These are phyloP conservation scores for Aspergillus indologenus DNA, from an alignment of 495 filamentous ascomycete species.

Conservation along the genomic window DNA sequence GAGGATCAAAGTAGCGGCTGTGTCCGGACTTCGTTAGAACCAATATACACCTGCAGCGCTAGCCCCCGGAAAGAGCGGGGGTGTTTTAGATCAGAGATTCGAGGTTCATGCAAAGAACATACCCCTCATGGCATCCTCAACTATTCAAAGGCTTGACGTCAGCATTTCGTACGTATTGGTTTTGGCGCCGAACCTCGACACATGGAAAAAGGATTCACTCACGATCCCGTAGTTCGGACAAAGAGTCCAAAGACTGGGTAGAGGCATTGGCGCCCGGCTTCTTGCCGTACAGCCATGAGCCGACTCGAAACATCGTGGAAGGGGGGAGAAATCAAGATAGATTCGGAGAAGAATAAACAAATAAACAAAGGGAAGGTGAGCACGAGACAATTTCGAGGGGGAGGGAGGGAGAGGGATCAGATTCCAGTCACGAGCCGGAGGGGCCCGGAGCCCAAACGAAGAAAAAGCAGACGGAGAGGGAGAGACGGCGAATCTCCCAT, in stretches of 20 bases:
- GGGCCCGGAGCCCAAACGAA: conserved; percentile 17
- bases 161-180: not conserved
- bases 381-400: conserved; percentile 5
- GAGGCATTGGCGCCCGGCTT: conserved; percentile 47
- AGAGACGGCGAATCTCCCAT: conserved; percentile 33
- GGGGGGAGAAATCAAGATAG: not conserved
- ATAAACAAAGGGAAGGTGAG: conserved; percentile 5
- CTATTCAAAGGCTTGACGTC: conserved; percentile 27
- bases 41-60: not conserved
- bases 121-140: conserved; percentile 64
- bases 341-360: not conserved
- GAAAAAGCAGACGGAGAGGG: conserved; percentile 28
- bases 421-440: conserved; percentile 16
- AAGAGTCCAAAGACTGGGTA: conserved; percentile 56
- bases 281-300: conserved; percentile 57
- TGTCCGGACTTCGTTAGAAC: conserved; percentile 6
- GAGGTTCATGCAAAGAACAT: conserved; percentile 16
- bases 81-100: not conserved
- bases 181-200: not conserved
- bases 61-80: conserved; percentile 3
- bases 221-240: conserved; percentile 60
- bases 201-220: conserved; percentile 20
- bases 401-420: conserved; percentile 2
- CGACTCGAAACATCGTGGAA: conserved; percentile 44
- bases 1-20: conserved; percentile 68